Base-by-base conservation (phyloP, 202 grass and related monocot species). In the Panicum hallii region DNA sequence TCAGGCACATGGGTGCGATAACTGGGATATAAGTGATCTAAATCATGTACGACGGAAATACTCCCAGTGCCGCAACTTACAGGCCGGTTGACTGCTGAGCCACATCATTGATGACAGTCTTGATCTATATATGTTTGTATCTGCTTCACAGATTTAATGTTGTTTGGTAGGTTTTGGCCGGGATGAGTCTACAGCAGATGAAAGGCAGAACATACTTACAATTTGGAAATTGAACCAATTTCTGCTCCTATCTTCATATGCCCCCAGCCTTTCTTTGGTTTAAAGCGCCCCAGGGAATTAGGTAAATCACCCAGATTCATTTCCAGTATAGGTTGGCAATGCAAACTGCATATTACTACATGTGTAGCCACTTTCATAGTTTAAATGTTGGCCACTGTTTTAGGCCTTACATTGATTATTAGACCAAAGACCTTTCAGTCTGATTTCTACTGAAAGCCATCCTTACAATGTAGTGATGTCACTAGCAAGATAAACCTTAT, bases 1-100 rank as follows among this genome's bases (percentile, higher is more conserved):
- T 83, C 88, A 99, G 97, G 90, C 97, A 97, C 83, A 99, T 97
- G 97, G 93, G 96, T 78, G 96, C 96, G 8, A 92, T 99, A 83
- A 96, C 96, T 48, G 96, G 96, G 68, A 38, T 38, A 95, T 99
- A 86, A 99, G 81, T 66, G 96, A 99, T 65, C 81, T 99, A 84
- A 91, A 99, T 79, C 86, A 91, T 87, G 89, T 92, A 16, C 89
- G 93, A 73, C 94, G 96, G 93, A 99, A 99, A 83, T 92, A 88
- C 70, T 99, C 96, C 41, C 93, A 99, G 20, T 99, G 96, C 91
- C 86, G 93, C 28, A 99, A 93, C 86, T 88, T 99, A 75, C 97
- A 99, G 91, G 97, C 97, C 82, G 43, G 65, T 38, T 38, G 4
- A 67, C 60, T 90, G 67, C 11, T 62, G 6, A 76, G 26, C 13